Conservation (phyloP, 176 grass and related monocot genomes). For the Luzula sylvatica region DNA sequence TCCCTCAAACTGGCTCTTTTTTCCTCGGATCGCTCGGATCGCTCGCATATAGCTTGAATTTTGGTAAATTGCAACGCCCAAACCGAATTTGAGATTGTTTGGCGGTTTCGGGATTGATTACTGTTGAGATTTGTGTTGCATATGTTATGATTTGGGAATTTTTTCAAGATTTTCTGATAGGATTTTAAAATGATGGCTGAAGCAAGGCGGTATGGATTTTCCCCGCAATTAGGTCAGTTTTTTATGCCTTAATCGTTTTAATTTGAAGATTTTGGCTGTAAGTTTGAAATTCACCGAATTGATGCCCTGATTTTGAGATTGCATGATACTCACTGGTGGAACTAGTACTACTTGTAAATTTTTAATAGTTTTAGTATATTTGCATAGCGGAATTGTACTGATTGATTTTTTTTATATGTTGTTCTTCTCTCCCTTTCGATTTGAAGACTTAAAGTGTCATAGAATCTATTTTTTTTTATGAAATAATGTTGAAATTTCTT, state of each 20-base stretch:
- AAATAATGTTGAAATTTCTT: too few relatives aligned
- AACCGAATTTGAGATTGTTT: background rate
- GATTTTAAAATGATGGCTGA: constrained; percentile 40
- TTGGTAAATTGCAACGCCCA: background rate
- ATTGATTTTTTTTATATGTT: constrained; percentile 29
- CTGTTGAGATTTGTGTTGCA: background rate
- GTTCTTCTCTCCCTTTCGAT: background rate
- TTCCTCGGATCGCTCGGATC: background rate
- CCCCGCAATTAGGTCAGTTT: constrained; percentile 59
- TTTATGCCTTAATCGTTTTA: background rate
- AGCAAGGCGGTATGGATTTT: constrained; percentile 49
- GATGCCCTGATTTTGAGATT: background rate
- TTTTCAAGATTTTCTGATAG: constrained; percentile 6
- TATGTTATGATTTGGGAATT: background rate
- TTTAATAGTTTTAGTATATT: constrained; percentile 16
- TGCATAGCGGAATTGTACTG: constrained; percentile 21
- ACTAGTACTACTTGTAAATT: background rate
- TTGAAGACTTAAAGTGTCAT: background rate
- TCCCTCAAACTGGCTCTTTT: background rate
- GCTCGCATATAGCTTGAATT: constrained; percentile 1
- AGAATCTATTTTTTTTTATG: too few relatives aligned
- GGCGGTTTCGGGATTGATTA: background rate
- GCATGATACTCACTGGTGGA: background rate
- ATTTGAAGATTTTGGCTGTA: background rate
- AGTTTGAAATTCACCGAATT: background rate